These are phyloP conservation scores for Diplodia seriata DNA, from an alignment of 2,329 filamentous ascomycete genomes.

Conservation along the genomic window DNA sequence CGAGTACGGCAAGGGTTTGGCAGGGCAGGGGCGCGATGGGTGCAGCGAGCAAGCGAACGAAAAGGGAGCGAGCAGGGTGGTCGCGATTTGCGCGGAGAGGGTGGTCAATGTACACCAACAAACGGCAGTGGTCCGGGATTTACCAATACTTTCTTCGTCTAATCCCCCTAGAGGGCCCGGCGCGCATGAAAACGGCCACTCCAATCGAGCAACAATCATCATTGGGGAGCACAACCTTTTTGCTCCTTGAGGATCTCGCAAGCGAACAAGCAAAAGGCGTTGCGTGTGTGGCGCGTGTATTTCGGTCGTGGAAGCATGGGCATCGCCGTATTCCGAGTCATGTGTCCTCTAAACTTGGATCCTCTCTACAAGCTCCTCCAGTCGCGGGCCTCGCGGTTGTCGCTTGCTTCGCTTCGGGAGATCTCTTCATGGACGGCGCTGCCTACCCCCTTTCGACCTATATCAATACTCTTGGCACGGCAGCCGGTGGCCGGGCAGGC, in stretches of 20 bases:
- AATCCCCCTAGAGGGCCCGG: neutral
- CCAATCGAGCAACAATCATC: conserved; percentile 6
- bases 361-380: neutral
- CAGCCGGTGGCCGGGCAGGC: neutral
- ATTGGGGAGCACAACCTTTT: neutral
- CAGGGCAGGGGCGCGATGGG: too few relatives aligned
- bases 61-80: neutral
- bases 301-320: neutral
- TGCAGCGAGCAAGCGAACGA: neutral
- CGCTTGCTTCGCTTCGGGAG: conserved; percentile 10
- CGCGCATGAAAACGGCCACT: conserved; percentile 2
- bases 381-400: neutral
- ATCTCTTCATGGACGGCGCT: conserved; percentile 24
- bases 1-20: neutral
- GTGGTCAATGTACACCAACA: neutral
- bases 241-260: neutral
- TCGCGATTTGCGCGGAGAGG: conserved; percentile 1
- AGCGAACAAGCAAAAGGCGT: neutral
- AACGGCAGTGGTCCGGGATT: conserved; percentile 13
- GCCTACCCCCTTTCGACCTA: conserved; percentile 23
- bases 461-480: conserved; percentile 23
- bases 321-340: conserved; percentile 1
- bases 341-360: neutral
- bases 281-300: neutral
- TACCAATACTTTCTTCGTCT: neutral